Evolutionary conservation across 345 rosid genomes (phyloP), one percentile per base, ranked within the genome.

Genomic region (Mercurialis annua): DNA sequence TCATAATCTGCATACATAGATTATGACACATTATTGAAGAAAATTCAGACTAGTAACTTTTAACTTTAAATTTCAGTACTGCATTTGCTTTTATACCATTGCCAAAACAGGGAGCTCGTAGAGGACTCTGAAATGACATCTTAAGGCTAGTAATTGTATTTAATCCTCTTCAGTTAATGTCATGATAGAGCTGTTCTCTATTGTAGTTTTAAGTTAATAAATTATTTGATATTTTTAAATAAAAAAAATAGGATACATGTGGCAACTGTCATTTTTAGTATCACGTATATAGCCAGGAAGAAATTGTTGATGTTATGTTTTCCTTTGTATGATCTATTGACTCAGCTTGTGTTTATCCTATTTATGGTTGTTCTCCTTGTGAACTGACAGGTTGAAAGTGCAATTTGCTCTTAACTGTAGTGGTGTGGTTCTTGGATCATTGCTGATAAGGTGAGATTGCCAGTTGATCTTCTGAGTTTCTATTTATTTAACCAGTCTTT

Each of bases 341-440:
- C 29, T 56, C 27, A 47, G 27, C 48, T 64, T 64, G 34, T 63
- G 51, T 42, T 18, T 56, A 10, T 59, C 30, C 20, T 9, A 21
- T 62, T 8, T 27, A 16, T 61, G 24, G 10, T 16, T 30, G 47
- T 31, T 21, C 12, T 31, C n/a, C 46, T 15, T 40, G 21, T 67
- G 62, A 29, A 1, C 42, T 27, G 68, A 65, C 85, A 92, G 98
- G 98, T 96, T 52, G 98, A 92, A 80, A 92, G 98, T 74, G 98
- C 98, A 9, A 90, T 92, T 71, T 43, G 98, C 98, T 75, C 95
- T 92, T 31, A 92, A 87, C 80, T 92, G 96, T 64, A 92, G 98
- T 34, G 98, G 98, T 29, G 96, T 87, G 65, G 85, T 92, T 75
- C 86, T 92, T 71, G 98, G 96, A 71, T 76, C 96, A 64, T 68